Percentiles rank a stretch among this genome's conserved stretches.
Conservation (phyloP, 768 basidiomycete species). For the Lactarius psammicola region DNA sequence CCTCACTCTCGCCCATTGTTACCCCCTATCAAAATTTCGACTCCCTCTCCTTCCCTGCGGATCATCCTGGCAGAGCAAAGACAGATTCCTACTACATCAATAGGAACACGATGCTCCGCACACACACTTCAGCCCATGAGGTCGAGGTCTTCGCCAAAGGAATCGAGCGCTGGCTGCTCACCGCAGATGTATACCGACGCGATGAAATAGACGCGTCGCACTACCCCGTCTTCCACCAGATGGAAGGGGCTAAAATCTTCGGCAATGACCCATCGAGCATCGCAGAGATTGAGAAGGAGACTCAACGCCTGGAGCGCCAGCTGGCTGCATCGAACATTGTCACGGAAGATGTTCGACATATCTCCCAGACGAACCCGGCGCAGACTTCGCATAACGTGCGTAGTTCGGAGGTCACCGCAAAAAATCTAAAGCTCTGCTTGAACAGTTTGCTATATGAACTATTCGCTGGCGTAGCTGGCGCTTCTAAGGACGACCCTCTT, state of each 20-base stretch:
- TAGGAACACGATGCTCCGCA: conserved; percentile 85
- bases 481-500: conserved; percentile 63
- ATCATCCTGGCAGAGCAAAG: conserved; percentile 88
- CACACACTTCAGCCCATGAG: conserved; percentile 98
- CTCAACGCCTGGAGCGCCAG: conserved; percentile 54
- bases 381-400: conserved; percentile 75
- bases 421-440: conserved; percentile 85
- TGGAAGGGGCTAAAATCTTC: conserved; percentile 91
- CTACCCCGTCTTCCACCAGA: conserved; percentile 98
- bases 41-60: conserved; percentile 87
- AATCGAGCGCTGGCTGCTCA: conserved; percentile 81
- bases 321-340: conserved; percentile 73
- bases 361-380: conserved; percentile 73
- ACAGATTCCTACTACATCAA: conserved; percentile 98
- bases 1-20: conserved; percentile 84
- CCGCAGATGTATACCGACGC: conserved; percentile 95
- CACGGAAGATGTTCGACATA: conserved; percentile 82
- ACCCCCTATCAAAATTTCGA: conserved; percentile 93
- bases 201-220: conserved; percentile 98
- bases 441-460: conserved; percentile 81
- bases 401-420: conserved; percentile 70
- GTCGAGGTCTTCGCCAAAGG: conserved; percentile 83
- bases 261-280: conserved; percentile 54
- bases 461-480: conserved; percentile 62
- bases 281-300: conserved; percentile 69